Conservation (phyloP, 2,329 filamentous ascomycete species). For the Diaporthe sp. region DNA sequence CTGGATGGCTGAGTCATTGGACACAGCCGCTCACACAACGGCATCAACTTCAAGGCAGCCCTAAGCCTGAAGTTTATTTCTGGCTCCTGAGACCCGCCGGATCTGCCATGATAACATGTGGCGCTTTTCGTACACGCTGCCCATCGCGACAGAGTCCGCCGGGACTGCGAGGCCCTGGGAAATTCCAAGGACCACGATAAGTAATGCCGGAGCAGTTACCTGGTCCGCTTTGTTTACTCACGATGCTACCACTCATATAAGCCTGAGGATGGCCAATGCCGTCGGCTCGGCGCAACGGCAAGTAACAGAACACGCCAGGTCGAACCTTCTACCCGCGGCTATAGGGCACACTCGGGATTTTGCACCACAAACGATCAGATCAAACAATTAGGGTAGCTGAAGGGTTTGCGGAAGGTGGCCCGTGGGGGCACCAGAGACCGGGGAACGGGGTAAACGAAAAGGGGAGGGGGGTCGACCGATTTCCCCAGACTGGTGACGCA, state of each 20-base stretch:
- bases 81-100: slow-evolving; percentile 25
- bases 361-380: slow-evolving; percentile 28
- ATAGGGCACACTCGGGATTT: slow-evolving; percentile 3
- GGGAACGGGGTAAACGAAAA: slow-evolving; percentile 26
- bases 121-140: neutral
- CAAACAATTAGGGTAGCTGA: slow-evolving; percentile 30
- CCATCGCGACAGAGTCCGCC: slow-evolving; percentile 11
- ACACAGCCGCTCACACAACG: neutral
- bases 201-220: neutral
- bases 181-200: neutral
- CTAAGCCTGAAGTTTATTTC: slow-evolving; percentile 5
- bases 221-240: neutral
- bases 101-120: slow-evolving; percentile 1
- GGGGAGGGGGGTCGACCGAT: slow-evolving; percentile 18
- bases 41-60: neutral
- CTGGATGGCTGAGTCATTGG: neutral
- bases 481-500: slow-evolving; percentile 36
- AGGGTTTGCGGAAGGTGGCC: slow-evolving; percentile 28
- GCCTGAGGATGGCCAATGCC: neutral
- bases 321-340: neutral
- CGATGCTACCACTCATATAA: neutral
- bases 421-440: slow-evolving; percentile 31
- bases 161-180: slow-evolving; percentile 25
- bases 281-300: slow-evolving; percentile 18
- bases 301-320: neutral